These are phyloP conservation scores for Tulasnella calospora DNA, from an alignment of 768 basidiomycete species.

Conservation along the genomic window DNA sequence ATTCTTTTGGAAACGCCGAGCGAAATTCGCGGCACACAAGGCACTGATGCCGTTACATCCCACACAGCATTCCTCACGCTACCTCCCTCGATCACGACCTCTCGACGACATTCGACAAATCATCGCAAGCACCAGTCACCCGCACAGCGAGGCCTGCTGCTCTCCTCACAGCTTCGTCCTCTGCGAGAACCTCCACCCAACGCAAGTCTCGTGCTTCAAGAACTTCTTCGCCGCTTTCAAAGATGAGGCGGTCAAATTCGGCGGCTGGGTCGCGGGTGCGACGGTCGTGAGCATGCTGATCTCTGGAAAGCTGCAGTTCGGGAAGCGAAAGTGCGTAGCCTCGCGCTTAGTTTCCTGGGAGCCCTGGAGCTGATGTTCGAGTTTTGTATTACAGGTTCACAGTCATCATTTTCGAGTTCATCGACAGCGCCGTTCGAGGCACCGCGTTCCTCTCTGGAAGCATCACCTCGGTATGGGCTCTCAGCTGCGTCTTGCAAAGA, in stretches of 20 bases:
- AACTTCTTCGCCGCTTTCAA: constrained; percentile 20
- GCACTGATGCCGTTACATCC: background rate
- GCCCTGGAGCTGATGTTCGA: background rate
- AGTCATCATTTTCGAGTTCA: background rate
- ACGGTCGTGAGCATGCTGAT: constrained; percentile 20
- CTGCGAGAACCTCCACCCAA: constrained; percentile 21
- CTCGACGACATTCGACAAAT: background rate
- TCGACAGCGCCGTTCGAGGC: constrained; percentile 12
- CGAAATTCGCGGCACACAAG: too few species aligned
- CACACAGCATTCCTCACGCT: constrained; percentile 17
- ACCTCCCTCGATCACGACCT: background rate
- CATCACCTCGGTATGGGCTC: constrained; percentile 20
- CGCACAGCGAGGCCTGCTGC: background rate
- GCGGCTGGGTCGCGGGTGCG: constrained; percentile 18
- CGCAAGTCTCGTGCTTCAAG: constrained; percentile 21
- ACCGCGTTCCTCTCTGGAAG: constrained; percentile 25
- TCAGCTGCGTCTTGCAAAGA: constrained; percentile 24
- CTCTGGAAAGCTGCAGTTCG: background rate
- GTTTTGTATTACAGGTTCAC: background rate
- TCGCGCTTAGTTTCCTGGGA: background rate
- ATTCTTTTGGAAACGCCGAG: background rate
- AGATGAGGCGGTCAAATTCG: background rate
- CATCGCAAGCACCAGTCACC: background rate
- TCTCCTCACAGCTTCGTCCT: constrained; percentile 10
- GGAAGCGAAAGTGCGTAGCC: background rate